These are phyloP conservation scores for Pichia sp. DNA, from an alignment of 1,139 yeast species.

Conservation along the genomic window DNA sequence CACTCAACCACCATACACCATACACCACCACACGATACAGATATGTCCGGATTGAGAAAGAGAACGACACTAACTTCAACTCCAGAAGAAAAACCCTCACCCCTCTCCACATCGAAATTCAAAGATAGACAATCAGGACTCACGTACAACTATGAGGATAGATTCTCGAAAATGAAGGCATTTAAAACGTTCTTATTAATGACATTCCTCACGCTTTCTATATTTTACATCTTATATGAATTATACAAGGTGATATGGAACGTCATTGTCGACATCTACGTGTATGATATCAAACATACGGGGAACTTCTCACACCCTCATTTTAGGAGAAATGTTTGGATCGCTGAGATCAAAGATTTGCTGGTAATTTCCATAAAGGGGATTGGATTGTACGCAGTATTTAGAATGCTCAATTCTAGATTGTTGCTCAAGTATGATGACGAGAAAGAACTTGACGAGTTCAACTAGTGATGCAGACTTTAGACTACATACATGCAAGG, in stretches of 20 bases:
- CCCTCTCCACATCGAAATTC: conserved; percentile 3
- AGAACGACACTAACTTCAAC: too few relatives aligned
- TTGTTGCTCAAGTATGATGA: conserved; percentile 20
- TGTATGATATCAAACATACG: conserved; percentile 8
- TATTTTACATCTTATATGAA: conserved; percentile 1
- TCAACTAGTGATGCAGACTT: too few relatives aligned
- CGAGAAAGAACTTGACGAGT: conserved; percentile 22
- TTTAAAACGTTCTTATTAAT: conserved; percentile 7
- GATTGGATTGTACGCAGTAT: conserved; percentile 10
- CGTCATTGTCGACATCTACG: conserved; percentile 7
- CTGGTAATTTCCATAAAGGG: conserved; percentile 13
- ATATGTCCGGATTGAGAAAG: too few relatives aligned
- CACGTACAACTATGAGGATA: conserved; percentile 9
- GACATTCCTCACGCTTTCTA: neutral
- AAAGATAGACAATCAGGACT: conserved; percentile 7
- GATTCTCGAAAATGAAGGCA: conserved; percentile 4
- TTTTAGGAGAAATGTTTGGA: conserved; percentile 5
- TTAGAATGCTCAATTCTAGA: conserved; percentile 17
- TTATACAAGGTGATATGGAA: conserved; percentile 3
- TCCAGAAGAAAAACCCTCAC: too few relatives aligned
- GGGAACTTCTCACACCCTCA: conserved; percentile 1
- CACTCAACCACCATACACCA: too few relatives aligned
- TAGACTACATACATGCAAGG: too few relatives aligned
- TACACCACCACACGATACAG: too few relatives aligned
- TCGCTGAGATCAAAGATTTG: conserved; percentile 8